Conservation (phyloP, 2,329 filamentous ascomycete species). For the Beauveria australis region DNA sequence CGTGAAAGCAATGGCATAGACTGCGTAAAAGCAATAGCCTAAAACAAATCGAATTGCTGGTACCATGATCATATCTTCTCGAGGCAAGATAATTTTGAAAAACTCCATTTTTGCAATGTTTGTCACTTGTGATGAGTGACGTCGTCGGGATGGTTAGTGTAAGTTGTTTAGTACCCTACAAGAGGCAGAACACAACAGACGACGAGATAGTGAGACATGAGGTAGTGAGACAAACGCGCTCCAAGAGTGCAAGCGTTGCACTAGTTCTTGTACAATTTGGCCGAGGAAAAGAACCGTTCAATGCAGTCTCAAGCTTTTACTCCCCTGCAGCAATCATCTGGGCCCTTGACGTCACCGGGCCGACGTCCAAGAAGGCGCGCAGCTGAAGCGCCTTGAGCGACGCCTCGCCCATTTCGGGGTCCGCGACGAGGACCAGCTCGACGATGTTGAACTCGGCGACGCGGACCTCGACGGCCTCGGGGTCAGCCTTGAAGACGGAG, state of each 20-base stretch:
- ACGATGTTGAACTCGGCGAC: constrained; percentile 11
- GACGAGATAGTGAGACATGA: too few relatives aligned
- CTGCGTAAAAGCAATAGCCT: background rate
- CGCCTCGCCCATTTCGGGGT: background rate
- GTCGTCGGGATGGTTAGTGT: background rate
- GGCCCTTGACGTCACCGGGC: constrained; percentile 10
- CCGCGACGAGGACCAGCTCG: background rate
- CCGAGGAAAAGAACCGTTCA: background rate
- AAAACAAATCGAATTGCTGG: background rate
- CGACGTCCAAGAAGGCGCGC: constrained; percentile 7
- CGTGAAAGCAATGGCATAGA: background rate
- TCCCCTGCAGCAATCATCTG: constrained; percentile 8
- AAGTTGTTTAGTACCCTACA: background rate
- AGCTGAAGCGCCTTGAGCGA: constrained; percentile 6
- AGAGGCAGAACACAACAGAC: background rate
- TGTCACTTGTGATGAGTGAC: background rate
- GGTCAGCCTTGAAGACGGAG: constrained; percentile 6
- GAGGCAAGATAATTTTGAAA: background rate
- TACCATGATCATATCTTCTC: background rate
- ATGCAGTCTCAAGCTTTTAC: background rate
- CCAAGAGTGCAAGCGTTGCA: background rate
- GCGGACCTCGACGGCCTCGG: constrained; percentile 7
- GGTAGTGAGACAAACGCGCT: too few relatives aligned
- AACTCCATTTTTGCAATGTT: background rate
- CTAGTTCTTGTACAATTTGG: background rate